Conservation (phyloP, 495 filamentous ascomycete species). For the Geoglossum glabrum region DNA sequence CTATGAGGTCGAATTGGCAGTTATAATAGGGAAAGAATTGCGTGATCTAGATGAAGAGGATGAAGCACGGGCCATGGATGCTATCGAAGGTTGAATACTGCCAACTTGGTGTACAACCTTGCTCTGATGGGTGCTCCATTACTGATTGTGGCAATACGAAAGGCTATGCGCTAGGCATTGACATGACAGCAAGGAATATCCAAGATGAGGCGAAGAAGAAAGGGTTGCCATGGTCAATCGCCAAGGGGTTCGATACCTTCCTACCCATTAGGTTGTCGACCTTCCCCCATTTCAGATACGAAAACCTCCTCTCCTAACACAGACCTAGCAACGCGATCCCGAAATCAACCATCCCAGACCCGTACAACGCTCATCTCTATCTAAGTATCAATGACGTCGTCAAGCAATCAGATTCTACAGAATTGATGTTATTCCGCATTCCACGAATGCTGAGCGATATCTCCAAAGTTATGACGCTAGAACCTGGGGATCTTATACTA, state of each 20-base stretch:
- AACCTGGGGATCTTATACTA: constrained; percentile 77
- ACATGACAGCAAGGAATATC: constrained; percentile 84
- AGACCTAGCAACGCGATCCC: constrained; percentile 27
- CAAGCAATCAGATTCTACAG: constrained; percentile 67
- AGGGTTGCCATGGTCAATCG: constrained; percentile 87
- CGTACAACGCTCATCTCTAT: constrained; percentile 69
- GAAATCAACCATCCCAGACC: constrained; percentile 61
- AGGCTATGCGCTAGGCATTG: constrained; percentile 74
- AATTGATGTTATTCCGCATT: constrained; percentile 80
- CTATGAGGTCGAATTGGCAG: constrained; percentile 85
- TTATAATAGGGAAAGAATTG: constrained; percentile 63
- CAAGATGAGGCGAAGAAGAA: constrained; percentile 94
- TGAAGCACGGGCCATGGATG: constrained; percentile 33
- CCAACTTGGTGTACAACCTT: background rate
- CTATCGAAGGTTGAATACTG: constrained; percentile 25
- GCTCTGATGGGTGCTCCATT: background rate
- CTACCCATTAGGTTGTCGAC: constrained; percentile 36
- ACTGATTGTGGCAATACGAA: background rate
- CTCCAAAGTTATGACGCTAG: constrained; percentile 79
- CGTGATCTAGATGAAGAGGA: constrained; percentile 48
- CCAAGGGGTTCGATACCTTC: constrained; percentile 97
- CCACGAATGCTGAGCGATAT: constrained; percentile 79
- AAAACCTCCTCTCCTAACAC: constrained; percentile 8
- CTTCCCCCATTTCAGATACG: constrained; percentile 23
- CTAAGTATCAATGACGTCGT: constrained; percentile 56